Base-by-base conservation (phyloP, 352 stramenopile species). In the Pythium brachiatum region DNA sequence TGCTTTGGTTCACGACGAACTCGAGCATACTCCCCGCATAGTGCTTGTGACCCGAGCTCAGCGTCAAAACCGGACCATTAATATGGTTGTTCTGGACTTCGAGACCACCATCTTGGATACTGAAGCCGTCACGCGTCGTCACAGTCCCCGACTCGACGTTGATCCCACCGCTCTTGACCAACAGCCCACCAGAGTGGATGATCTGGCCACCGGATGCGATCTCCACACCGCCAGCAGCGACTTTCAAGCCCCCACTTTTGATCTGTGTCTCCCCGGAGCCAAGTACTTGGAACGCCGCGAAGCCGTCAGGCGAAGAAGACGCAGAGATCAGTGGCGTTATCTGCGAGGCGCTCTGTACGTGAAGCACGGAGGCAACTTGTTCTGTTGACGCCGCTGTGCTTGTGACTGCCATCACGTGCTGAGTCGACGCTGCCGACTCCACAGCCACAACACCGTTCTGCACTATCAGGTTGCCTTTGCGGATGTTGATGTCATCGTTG, bases 41-140 rank as follows among this genome's bases (percentile, higher is more conserved):
- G 47, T 77, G 72, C 13, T 55, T 20, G 55, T 88, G 78, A 7
- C 69, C 70, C 2, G 82, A 86, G 16, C 62, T 52, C 18, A 89
- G 63, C 27, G 56, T 58, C 20, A 91, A 69, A 6, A 72, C 72
- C 23, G 75, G 66, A 2, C 69, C 78, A 26, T 88, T 91, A 39
- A 75, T 55, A 29, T 72, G 46, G 31, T 64, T 65, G 12, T 69
- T 88, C 34, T 76, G 64, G 15, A 91, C 75, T 16, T 43, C 62
- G 26, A 91, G 70, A 23, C 82, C 82, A 16, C 82, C 82, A n/a
- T 88, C 70, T 58, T 84, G 56, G 25, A 92, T 85, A 7, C 55
- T 58, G 53, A 91, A 86, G 34, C 81, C 81, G 43, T 83, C 79
- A 16, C 59, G 57, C 0, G 78, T 85, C 11, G 70, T 88, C n/a